Evolutionary conservation across 176 grass and related monocot genomes (phyloP), one percentile per base, ranked within the genome.

Genomic region (Dendrocalamus sinicus): DNA sequence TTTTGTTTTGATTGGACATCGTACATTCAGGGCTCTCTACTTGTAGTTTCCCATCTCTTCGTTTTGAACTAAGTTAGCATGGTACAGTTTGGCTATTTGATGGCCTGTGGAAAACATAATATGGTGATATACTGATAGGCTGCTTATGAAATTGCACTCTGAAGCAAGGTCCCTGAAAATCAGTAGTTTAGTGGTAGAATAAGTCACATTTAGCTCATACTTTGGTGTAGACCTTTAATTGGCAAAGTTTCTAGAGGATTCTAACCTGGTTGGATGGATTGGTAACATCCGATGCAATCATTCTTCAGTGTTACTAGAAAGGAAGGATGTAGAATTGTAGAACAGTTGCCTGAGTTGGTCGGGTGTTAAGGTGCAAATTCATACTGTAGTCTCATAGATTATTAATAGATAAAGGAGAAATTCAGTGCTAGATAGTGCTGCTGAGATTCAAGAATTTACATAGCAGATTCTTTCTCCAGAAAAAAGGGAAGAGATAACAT

Each of bases 1-100:
- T 57, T 47, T 17, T 2, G 1, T 78, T 67, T 17, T 26, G 26
- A 7, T 28, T 28, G 52, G 55, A 5, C 14, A 11, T 12, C 22
- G 22, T 70, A 28, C 32, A 24, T 67, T 62, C 14, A 12, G 26
- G 48, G 6, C 16, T 26, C 58, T 75, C 41, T 59, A 8, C 8
- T 15, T 39, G 19, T 19, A 15, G 30, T 24, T 22, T 22, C 9
- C 13, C 15, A 53, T 20, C 22, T 40, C 1, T 86, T 87, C 15
- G 39, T 28, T 55, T 28, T 61, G 19, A 20, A 8, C 48, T 16
- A 14, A 59, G 48, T 28, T 73, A 62, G 65, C 15, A 63, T 88
- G 41, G 12, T 65, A 45, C 40, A 72, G 20, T 70, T 88, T 84
- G 55, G 52, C 20, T 82, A 16, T 15, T 83, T 70, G 22, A 41